These are phyloP conservation scores for Claviceps paspali DNA, from an alignment of 2,329 filamentous ascomycete genomes.

Conservation along the genomic window DNA sequence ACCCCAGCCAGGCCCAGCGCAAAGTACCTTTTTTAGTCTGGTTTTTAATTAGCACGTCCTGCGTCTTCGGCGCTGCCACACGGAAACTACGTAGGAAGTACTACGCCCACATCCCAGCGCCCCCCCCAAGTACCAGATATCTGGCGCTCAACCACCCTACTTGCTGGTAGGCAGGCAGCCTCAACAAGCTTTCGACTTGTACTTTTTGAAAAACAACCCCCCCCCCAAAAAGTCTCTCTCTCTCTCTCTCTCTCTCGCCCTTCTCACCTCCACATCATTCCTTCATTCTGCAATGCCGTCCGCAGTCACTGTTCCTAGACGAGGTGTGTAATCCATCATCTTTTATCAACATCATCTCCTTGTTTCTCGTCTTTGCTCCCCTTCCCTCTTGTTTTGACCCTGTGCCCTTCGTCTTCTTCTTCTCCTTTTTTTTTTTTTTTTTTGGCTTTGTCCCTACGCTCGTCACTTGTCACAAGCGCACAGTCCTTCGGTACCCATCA, in stretches of 20 bases:
- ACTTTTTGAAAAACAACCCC: no score
- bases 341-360: neutral
- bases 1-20: neutral
- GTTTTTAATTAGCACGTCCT: no score
- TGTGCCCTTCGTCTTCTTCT: neutral
- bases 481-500: neutral
- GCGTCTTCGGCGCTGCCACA: neutral
- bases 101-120: no score
- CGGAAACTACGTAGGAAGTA: no score
- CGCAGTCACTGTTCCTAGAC: slow-evolving; percentile 9
- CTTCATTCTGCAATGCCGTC: slow-evolving; percentile 9
- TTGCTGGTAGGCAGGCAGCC: neutral
- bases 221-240: no score
- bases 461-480: no score
- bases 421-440: slow-evolving; percentile 1
- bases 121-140: neutral
- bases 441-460: neutral
- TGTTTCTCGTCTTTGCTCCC: neutral
- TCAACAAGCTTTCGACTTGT: neutral
- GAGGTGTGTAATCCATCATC: slow-evolving; percentile 9
- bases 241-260: no score
- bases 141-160: neutral
- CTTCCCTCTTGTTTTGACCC: neutral
- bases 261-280: slow-evolving; percentile 5
- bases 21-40: neutral